Base-by-base conservation (phyloP, 768 basidiomycete genomes). In the Pholiota molesta region DNA sequence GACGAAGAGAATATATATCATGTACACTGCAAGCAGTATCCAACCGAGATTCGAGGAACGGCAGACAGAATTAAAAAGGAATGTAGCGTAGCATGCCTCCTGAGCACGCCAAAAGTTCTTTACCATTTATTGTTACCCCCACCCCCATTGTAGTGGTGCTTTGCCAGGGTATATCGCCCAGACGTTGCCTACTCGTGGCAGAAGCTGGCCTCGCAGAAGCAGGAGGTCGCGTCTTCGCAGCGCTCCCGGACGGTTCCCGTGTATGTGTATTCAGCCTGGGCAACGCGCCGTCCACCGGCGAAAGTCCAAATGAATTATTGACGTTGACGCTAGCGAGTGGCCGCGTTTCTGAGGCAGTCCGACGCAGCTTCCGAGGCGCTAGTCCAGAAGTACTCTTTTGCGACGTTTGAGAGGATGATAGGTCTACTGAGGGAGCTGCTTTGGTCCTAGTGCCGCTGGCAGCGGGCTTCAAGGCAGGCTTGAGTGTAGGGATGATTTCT, bases 401-500 rank as follows among this genome's bases (percentile, higher is more conserved):
- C 44, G 57, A 57, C 26, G 56, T 31, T 29, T 61, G 59, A 1
- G 68, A 64, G 1, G 68, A 65, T 13, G 60, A 61, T 21, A 64
- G 31, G 35, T 66, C 66, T 13, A 65, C 65, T 0, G 67, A 29
- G 9, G 47, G 31, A 5, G 47, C 16, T 23, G 62, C 60, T 53
- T 69, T 72, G 40, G 39, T 55, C 63, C 72, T 78, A 21, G 44
- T 19, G 5, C 72, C 66, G 3, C 68, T 67, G 0, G 75, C 75
- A 6, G 87, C 77, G 11, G 90, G 90, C 70, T 81, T 86, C 67
- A 93, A 74, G 6, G 83, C 92, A 2, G 92, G 91, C 39, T 84
- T 84, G 45, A 95, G 81, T 0, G 87, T 83, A 0, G 93, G 93
- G 23, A 93, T 79, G 61, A 95, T 93, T 74, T 95, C 93, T 67